These are phyloP conservation scores for Bolboschoenus planiculmis DNA, from an alignment of 176 grass and related monocot genomes.

Conservation along the genomic window DNA sequence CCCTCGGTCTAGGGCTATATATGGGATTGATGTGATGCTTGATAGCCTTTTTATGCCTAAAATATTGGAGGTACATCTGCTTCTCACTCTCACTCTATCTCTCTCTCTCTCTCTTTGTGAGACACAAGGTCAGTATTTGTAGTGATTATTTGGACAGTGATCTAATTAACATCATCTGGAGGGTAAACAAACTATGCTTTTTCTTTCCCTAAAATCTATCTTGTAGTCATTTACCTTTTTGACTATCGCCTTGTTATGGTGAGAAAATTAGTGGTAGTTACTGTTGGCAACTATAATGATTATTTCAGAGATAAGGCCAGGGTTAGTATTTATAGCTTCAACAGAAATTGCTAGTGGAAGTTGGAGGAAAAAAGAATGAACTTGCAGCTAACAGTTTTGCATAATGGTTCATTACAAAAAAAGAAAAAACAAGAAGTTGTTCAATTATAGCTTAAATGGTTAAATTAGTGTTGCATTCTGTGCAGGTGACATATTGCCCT, in stretches of 20 bases:
- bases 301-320: not conserved
- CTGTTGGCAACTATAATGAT: not conserved
- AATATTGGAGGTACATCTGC: conserved; percentile 60
- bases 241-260: not conserved
- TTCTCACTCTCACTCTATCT: not conserved
- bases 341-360: not conserved
- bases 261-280: not conserved
- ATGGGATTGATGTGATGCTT: conserved; percentile 92
- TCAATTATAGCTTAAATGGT: not conserved
- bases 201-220: not conserved
- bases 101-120: not conserved
- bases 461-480: not conserved
- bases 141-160: not conserved
- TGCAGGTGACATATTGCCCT: conserved; percentile 93
- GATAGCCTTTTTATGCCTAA: conserved; percentile 70
- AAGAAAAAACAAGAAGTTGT: not conserved
- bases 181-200: not conserved
- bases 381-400: no score
- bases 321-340: not conserved
- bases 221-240: not conserved
- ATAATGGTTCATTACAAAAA: not conserved
- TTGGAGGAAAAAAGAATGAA: not conserved
- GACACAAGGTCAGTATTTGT: not conserved
- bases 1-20: conserved; percentile 68
- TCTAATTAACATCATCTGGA: not conserved